Evolutionary conservation across 2,329 filamentous ascomycete species (phyloP), one percentile per base, ranked within the genome.

Genomic region (Lasiodiplodia sp.): DNA sequence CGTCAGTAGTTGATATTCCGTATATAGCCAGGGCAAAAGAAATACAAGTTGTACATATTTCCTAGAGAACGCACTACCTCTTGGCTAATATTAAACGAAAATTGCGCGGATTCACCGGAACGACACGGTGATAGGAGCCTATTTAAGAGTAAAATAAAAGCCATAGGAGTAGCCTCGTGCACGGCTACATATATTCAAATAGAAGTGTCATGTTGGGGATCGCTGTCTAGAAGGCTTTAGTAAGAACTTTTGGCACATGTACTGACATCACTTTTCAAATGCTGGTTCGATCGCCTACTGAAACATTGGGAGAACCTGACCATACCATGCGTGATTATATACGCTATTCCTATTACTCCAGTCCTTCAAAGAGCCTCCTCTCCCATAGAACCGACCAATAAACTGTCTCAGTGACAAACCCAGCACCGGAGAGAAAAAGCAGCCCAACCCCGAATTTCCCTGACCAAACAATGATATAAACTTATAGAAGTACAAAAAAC

Each of bases 401-500:
- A 18, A n/a, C 16, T n/a, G 18, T 38, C 44, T 34, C 7, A 31
- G 28, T 49, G 51, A 52, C 51, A 47, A 64, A 52, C 25, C 47
- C 60, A 64, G 47, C 47, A n/a, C 44, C 44, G 44, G 18, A 47
- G 5, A 16, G 14, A 63, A 47, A 34, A 28, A 64, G 37, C 28
- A 64, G 12, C 31, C 60, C 47, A 8, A 52, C 3, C n/a, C 47
- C 31, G 11, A 25, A 16, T 51, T n/a, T 18, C 57, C 14, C 60
- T 44, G 14, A 38, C n/a, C 4, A n/a, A 52, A n/a, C 60, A 21
- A 64, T 21, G 47, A 64, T 52, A 52, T 52, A 47, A 64, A 52
- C 25, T 25, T 52, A 49, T 64, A 64, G 37, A 64, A 64, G 31
- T 64, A 64, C 60, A 64, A 14, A 64, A 64, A 52, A 47, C 60